Base-by-base conservation (phyloP, 768 basidiomycete species). In the Trametes cinnabarina region DNA sequence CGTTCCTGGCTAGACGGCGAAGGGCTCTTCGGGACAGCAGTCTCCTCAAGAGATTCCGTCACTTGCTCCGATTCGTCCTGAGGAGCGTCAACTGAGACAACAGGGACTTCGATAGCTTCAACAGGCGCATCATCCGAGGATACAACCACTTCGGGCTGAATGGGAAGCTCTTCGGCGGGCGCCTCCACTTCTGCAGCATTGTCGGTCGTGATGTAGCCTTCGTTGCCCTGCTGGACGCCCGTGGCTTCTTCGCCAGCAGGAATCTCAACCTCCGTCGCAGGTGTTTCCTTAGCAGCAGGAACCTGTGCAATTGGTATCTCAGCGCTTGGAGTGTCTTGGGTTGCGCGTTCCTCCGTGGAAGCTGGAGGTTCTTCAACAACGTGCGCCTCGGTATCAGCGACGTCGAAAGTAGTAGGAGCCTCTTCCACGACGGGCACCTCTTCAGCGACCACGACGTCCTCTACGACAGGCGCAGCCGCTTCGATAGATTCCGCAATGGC, bases 1-100 rank as follows among this genome's bases (percentile, higher is more conserved):
- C 76, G 70, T 47, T 79, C 79, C 37, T 55, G 30, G 26, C 40
- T 12, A 25, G 58, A 60, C 20, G 58, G 53, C 6, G 53, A 55
- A 12, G 58, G 58, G 50, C 59, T 61, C 10, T 28, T 39, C 11
- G 59, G 42, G 3, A 25, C 30, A 48, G 39, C 47, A 34, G 23
- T n/a, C 20, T 57, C 61, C 34, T 62, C 57, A 4, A 22, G 30
- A 11, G 32, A 28, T 26, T 43, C 46, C 28, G 35, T 46, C 15
- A 39, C 23, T 17, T 42, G 26, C 23, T 40, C 53, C 23, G 56
- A 43, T 19, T 58, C 63, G 37, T 58, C 52, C 25, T 57, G 30
- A 12, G 43, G 55, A 4, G 55, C 47, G 8, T 55, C 61, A n/a
- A 52, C 30, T 4, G 58, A 47, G 25, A 57, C 57, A 19, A 51